Evolutionary conservation across 305 asterid genomes (phyloP).

Genomic region (Lippia alba): DNA sequence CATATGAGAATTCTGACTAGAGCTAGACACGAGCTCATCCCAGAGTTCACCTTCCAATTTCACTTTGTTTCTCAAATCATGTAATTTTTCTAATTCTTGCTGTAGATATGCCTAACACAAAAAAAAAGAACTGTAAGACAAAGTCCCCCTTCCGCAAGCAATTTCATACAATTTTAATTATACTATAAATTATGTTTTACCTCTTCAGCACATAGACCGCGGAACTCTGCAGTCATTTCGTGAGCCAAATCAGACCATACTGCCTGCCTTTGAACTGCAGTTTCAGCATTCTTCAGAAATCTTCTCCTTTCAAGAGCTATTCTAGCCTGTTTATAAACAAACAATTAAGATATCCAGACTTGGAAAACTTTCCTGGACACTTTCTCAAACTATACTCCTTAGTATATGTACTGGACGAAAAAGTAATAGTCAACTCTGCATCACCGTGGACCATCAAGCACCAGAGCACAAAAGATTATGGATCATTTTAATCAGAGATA

Average conservation of each 20-base stretch:
- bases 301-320: conserved; percentile 97
- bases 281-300: conserved; percentile 93
- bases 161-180: conserved; percentile 4
- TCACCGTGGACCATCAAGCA: not conserved
- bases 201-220: conserved; percentile 99
- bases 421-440: conserved; percentile 14
- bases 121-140: conserved; percentile 26
- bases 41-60: conserved; percentile 96
- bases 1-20: conserved; percentile 98
- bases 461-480: conserved; percentile 9
- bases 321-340: conserved; percentile 71
- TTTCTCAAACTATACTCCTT: conserved; percentile 27
- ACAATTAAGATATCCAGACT: conserved; percentile 15
- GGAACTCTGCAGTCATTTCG: conserved; percentile 99
- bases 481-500: conserved; percentile 28
- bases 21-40: conserved; percentile 99
- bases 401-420: not conserved
- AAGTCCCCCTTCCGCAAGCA: conserved; percentile 24
- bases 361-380: conserved; percentile 10
- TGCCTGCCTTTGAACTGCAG: conserved; percentile 95
- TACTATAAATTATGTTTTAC: conserved; percentile 47
- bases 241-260: conserved; percentile 98
- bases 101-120: conserved; percentile 87
- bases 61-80: conserved; percentile 94
- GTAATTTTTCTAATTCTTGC: conserved; percentile 98